phyloP scores from a whole-genome alignment of 176 grass and related monocot genomes.

The Zoysia pacifica region DNA sequence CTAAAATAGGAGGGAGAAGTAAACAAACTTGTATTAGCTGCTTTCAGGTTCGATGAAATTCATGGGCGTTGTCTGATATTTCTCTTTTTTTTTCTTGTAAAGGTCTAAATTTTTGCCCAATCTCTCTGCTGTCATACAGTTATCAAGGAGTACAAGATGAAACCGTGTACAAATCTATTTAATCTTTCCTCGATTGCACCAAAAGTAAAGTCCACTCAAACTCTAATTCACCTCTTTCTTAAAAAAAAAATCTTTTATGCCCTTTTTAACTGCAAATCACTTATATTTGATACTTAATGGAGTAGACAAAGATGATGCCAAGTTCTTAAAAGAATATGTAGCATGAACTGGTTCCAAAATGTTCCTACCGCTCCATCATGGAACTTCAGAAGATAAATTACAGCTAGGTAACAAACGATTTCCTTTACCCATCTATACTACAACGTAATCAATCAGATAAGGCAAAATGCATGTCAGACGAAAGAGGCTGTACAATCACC shows the following conservation, averaged over 20 bases:
- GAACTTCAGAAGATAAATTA: neutral
- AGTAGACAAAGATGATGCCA: neutral
- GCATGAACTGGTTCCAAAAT: neutral
- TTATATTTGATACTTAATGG: no score
- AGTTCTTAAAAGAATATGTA: no score
- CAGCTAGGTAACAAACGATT: neutral
- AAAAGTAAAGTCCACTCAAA: no score
- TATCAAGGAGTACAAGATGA: neutral
- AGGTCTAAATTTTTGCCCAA: no score
- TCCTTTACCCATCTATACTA: neutral
- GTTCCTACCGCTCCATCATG: neutral
- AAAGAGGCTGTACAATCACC: neutral
- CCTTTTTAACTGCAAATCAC: no score
- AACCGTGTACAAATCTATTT: no score
- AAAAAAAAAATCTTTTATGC: no score
- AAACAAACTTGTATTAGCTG: neutral
- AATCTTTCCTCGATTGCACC: no score
- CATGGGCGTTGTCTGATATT: neutral
- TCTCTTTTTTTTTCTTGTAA: no score
- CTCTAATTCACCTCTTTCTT: no score
- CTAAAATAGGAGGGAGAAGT: neutral
- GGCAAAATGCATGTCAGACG: neutral
- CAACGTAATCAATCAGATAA: constrained; percentile 1
- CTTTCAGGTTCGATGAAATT: neutral
- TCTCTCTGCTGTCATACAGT: no score